Evolutionary conservation across 371 early-diverging fungal genomes (phyloP).

Genomic region (Mucor circinelloides): DNA sequence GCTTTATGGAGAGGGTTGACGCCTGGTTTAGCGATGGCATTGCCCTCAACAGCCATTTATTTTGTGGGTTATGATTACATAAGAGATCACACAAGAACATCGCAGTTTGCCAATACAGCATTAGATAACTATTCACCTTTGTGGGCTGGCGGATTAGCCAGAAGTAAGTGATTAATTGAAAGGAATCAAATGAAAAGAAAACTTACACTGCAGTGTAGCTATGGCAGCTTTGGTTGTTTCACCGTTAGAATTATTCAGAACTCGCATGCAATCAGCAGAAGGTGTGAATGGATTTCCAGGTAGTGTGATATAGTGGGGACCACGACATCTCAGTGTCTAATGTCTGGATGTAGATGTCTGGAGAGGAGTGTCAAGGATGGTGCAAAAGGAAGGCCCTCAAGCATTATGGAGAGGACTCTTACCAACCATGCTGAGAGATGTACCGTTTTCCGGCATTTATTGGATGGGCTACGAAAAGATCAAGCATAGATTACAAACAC

Average conservation of each 20-base stretch:
- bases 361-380: slow-evolving; percentile 66
- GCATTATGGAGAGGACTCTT: slow-evolving; percentile 78
- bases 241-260: slow-evolving; percentile 90
- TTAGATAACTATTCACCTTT: slow-evolving; percentile 64
- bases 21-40: slow-evolving; percentile 87
- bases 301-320: background rate
- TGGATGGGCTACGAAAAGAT: slow-evolving; percentile 91
- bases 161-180: slow-evolving; percentile 57
- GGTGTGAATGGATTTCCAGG: slow-evolving; percentile 56
- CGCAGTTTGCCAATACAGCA: slow-evolving; percentile 29
- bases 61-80: slow-evolving; percentile 94
- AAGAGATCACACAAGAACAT: slow-evolving; percentile 49
- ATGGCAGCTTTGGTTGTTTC: slow-evolving; percentile 82
- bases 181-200: background rate
- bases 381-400: slow-evolving; percentile 60
- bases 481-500: slow-evolving; percentile 29
- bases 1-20: slow-evolving; percentile 90
- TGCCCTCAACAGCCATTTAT: slow-evolving; percentile 94
- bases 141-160: slow-evolving; percentile 81
- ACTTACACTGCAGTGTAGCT: background rate
- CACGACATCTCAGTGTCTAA: too few species aligned
- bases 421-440: slow-evolving; percentile 54
- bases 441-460: slow-evolving; percentile 75
- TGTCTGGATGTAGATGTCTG: slow-evolving; percentile 46
- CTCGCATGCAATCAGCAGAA: slow-evolving; percentile 82